These are phyloP conservation scores for Sistotremastrum niveocremeum DNA, from an alignment of 768 basidiomycete genomes.

Conservation along the genomic window DNA sequence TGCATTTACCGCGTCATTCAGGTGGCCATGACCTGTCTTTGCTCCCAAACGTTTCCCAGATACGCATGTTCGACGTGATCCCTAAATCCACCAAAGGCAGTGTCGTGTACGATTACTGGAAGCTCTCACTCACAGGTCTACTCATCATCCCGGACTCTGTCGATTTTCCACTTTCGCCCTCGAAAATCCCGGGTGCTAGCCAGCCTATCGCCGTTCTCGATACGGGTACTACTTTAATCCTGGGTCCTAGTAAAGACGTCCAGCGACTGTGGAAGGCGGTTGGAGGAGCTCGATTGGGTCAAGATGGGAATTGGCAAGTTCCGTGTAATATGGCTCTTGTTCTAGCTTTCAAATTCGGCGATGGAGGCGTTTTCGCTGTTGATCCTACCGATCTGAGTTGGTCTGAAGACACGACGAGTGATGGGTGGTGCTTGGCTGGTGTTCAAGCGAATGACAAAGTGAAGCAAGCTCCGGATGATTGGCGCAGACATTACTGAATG, in stretches of 20 bases:
- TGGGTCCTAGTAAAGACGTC: constrained; percentile 40
- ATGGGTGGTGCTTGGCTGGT: constrained; percentile 44
- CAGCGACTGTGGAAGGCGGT: constrained; percentile 35
- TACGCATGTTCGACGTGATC: background rate
- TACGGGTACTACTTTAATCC: constrained; percentile 45
- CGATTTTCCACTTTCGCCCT: constrained; percentile 27
- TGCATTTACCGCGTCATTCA: constrained; percentile 23
- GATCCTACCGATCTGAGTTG: constrained; percentile 42
- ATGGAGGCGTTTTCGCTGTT: constrained; percentile 23
- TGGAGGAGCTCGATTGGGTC: constrained; percentile 26
- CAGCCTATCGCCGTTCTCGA: constrained; percentile 45
- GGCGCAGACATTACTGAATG: background rate
- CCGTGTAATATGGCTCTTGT: constrained; percentile 34
- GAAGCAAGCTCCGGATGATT: constrained; percentile 6
- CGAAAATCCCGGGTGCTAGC: constrained; percentile 28
- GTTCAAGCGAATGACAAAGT: constrained; percentile 40
- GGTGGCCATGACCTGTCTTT: constrained; percentile 31
- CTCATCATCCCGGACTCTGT: constrained; percentile 25
- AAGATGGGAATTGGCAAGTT: constrained; percentile 32
- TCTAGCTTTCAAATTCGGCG: constrained; percentile 32
- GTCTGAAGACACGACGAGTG: constrained; percentile 25
- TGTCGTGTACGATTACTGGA: constrained; percentile 42
- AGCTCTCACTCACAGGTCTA: constrained; percentile 32
- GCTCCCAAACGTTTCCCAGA: constrained; percentile 15
- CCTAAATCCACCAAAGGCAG: constrained; percentile 7